These are phyloP conservation scores for Rusavskia elegans DNA, from an alignment of 495 filamentous ascomycete species.

Conservation along the genomic window DNA sequence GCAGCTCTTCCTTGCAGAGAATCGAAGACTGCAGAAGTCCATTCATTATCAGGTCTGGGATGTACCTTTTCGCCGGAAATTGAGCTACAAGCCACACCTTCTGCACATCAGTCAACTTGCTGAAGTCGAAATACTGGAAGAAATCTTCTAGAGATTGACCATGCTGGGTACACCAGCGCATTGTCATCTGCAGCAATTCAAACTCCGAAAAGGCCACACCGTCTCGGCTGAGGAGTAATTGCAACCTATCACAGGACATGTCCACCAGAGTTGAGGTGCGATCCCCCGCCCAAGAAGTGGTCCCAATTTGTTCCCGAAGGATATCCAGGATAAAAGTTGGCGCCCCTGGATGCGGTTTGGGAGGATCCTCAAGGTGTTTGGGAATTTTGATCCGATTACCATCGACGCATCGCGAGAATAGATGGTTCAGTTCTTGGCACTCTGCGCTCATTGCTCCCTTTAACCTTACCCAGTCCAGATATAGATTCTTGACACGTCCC, in stretches of 20 bases:
- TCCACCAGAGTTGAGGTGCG: slow-evolving; percentile 8
- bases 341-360: slow-evolving; percentile 10
- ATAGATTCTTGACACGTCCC: slow-evolving; percentile 33
- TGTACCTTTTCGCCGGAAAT: slow-evolving; percentile 16
- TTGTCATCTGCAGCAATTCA: slow-evolving; percentile 27
- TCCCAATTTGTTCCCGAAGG: slow-evolving; percentile 20
- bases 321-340: slow-evolving; percentile 30
- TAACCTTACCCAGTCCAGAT: slow-evolving; percentile 31
- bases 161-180: slow-evolving; percentile 26
- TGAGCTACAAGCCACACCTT: slow-evolving; percentile 25
- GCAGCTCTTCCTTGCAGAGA: slow-evolving; percentile 17
- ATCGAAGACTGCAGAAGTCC: slow-evolving; percentile 25
- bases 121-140: slow-evolving; percentile 28
- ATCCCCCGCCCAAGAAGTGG: neutral
- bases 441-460: slow-evolving; percentile 28
- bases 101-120: slow-evolving; percentile 22
- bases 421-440: slow-evolving; percentile 35
- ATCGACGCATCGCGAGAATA: slow-evolving; percentile 37
- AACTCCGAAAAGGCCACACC: slow-evolving; percentile 30
- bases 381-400: slow-evolving; percentile 32
- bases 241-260: slow-evolving; percentile 19
- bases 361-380: slow-evolving; percentile 23
- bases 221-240: slow-evolving; percentile 26
- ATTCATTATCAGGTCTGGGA: slow-evolving; percentile 22
- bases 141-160: slow-evolving; percentile 16